phyloP scores from a whole-genome alignment of 805 yeast genomes.

The Ogataea glucozyma region DNA sequence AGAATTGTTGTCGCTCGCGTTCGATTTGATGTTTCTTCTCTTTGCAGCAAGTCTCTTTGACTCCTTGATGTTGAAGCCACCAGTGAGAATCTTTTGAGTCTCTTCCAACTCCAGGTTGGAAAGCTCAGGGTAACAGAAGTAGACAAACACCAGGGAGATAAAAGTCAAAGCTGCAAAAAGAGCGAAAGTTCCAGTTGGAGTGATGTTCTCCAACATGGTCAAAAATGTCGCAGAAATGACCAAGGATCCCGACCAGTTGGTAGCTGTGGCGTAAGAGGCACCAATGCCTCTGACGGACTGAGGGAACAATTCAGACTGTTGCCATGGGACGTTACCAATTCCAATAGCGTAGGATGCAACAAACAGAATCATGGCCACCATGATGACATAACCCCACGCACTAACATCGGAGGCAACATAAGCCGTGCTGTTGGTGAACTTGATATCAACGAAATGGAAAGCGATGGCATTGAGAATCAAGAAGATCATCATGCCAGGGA shows the following conservation, averaged over 20 bases:
- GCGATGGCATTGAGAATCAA: slow-evolving; percentile 84
- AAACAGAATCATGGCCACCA: slow-evolving; percentile 79
- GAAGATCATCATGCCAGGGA: slow-evolving; percentile 82
- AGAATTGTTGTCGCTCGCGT: background rate
- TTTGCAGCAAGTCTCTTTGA: slow-evolving; percentile 55
- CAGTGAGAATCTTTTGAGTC: slow-evolving; percentile 74
- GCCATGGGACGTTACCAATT: slow-evolving; percentile 98
- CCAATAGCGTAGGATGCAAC: slow-evolving; percentile 94
- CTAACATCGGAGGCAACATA: slow-evolving; percentile 49
- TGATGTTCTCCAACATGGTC: slow-evolving; percentile 89
- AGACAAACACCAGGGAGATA: slow-evolving; percentile 70
- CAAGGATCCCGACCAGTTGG: slow-evolving; percentile 94
- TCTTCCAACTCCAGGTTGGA: slow-evolving; percentile 90
- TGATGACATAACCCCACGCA: slow-evolving; percentile 87
- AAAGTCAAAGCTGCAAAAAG: slow-evolving; percentile 83
- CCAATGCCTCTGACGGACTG: slow-evolving; percentile 93
- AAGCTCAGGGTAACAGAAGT: slow-evolving; percentile 88
- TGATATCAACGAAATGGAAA: slow-evolving; percentile 78
- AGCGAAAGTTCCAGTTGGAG: slow-evolving; percentile 94
- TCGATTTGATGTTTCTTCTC: slow-evolving; percentile 29
- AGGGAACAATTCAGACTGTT: slow-evolving; percentile 92
- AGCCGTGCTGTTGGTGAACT: slow-evolving; percentile 51
- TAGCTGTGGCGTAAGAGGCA: slow-evolving; percentile 84
- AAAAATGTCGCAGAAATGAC: slow-evolving; percentile 88
- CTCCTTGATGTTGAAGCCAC: slow-evolving; percentile 82